These are phyloP conservation scores for Venturia pyrina DNA, from an alignment of 2,329 filamentous ascomycete species.

Conservation along the genomic window DNA sequence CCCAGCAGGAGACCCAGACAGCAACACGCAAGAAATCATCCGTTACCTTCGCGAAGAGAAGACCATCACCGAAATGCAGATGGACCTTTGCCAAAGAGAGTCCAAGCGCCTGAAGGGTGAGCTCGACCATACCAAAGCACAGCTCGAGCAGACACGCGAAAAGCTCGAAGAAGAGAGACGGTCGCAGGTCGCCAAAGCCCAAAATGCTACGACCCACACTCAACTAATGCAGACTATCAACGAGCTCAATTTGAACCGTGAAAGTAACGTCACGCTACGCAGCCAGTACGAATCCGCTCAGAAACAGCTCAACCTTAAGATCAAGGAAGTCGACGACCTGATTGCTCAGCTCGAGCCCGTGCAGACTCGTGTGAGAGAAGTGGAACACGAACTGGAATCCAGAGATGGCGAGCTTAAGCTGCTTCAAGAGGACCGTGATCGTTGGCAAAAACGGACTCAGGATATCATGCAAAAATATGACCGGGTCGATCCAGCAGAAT, in stretches of 20 bases:
- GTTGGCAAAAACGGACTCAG: conserved; percentile 92
- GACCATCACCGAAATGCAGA: conserved; percentile 95
- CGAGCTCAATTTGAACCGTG: conserved; percentile 89
- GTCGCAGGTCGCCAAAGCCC: conserved; percentile 61
- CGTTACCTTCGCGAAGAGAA: conserved; percentile 89
- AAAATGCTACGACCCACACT: conserved; percentile 68
- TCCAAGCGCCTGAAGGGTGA: conserved; percentile 82
- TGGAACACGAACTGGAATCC: conserved; percentile 71
- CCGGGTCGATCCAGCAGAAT: conserved; percentile 83
- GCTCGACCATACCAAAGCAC: conserved; percentile 72
- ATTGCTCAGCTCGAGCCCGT: conserved; percentile 69
- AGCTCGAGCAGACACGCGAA: conserved; percentile 79
- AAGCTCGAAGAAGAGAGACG: conserved; percentile 86
- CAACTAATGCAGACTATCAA: conserved; percentile 92
- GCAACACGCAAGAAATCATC: conserved; percentile 80
- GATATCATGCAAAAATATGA: conserved; percentile 95
- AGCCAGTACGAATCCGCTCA: conserved; percentile 76
- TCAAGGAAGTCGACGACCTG: conserved; percentile 63
- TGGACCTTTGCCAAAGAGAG: conserved; percentile 81
- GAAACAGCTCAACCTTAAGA: conserved; percentile 64
- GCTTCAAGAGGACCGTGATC: conserved; percentile 81
- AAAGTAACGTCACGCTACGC: conserved; percentile 85
- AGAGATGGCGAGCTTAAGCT: conserved; percentile 83
- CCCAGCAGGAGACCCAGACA: conserved; percentile 43
- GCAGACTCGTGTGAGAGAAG: conserved; percentile 66